Evolutionary conservation across 2,329 filamentous ascomycete species (phyloP), one percentile per base, ranked within the genome.

Genomic region (Colletotrichum kahawae): DNA sequence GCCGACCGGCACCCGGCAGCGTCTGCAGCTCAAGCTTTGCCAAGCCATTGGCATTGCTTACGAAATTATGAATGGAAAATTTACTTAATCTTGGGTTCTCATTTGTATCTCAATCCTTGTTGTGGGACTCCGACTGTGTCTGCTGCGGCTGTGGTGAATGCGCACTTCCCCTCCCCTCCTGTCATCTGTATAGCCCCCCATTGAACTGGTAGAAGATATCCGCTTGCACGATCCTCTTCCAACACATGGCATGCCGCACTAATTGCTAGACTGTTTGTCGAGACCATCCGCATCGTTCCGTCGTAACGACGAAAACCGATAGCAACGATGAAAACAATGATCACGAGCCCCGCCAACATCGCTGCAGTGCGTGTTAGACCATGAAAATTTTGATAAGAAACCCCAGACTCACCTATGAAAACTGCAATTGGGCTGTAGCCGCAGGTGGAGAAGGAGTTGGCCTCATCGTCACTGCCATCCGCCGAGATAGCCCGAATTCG

Each of bases 401-500:
- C n/a, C 43, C 5, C 2, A 1, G 13, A 5, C 43, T 51, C n/a
- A 51, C 43, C 43, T 21, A 51, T 51, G 21, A 51, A 51, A 24
- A 51, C 43, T 24, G 43, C n/a, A 2, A 51, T 21, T 51, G 80
- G 82, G 21, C 82, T 83, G 24, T 80, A 81, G 5, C 78, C 82
- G 43, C 79, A 79, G 0, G 80, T 81, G 2, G 82, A 82, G 43
- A 83, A 83, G 0, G 82, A 82, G 60, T 82, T 77, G 2, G 8
- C 56, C 5, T 62, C 43, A 60, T 83, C 79, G 3, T 77, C 57
- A 3, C 14, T n/a, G 0, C 80, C 81, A 12, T 78, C 71, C 3
- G 79, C 78, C 4, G 59, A 10, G 43, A 83, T 10, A 2, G 80
- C 81, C 3, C 79, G 80, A 24, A 87, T 83, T 4, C 83, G 80